phyloP scores from a whole-genome alignment of 345 rosid genomes.

The Lumnitzera littorea region DNA sequence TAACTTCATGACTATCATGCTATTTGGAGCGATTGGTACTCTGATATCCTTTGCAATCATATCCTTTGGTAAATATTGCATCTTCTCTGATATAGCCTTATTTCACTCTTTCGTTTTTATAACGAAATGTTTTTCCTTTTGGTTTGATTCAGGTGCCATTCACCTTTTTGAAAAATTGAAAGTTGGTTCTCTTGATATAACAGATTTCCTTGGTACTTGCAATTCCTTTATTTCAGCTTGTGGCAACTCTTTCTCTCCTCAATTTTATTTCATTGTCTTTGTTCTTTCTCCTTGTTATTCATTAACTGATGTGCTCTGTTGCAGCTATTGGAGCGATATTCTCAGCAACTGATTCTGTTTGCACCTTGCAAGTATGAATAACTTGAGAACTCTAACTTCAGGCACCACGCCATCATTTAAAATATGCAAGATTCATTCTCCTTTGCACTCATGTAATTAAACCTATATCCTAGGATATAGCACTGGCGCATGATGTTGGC shows the following conservation, averaged over 20 bases:
- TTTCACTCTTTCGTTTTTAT: not conserved
- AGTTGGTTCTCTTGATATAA: constrained; percentile 31
- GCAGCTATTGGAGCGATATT: constrained; percentile 51
- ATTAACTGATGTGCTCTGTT: not conserved
- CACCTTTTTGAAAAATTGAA: constrained; percentile 31
- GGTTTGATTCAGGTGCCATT: constrained; percentile 22
- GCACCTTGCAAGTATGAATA: constrained; percentile 37
- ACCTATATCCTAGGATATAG: too few species aligned
- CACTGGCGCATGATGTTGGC: too few species aligned
- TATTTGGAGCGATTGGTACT: constrained; percentile 44
- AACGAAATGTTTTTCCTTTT: not conserved
- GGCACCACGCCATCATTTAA: too few species aligned
- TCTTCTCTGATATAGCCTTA: not conserved
- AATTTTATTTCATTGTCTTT: not conserved
- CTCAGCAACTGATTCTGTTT: constrained; percentile 49
- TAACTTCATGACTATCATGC: constrained; percentile 38
- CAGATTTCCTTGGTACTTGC: constrained; percentile 35
- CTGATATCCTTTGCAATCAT: constrained; percentile 36
- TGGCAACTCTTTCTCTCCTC: not conserved
- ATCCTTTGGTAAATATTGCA: constrained; percentile 23
- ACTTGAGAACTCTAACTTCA: not conserved
- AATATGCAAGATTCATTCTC: too few species aligned
- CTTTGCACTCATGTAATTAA: too few species aligned
- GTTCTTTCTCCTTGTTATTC: not conserved
- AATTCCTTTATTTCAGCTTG: not conserved